These are phyloP conservation scores for Coemansia brasiliensis DNA, from an alignment of 192 early-diverging fungal genomes.

Conservation along the genomic window DNA sequence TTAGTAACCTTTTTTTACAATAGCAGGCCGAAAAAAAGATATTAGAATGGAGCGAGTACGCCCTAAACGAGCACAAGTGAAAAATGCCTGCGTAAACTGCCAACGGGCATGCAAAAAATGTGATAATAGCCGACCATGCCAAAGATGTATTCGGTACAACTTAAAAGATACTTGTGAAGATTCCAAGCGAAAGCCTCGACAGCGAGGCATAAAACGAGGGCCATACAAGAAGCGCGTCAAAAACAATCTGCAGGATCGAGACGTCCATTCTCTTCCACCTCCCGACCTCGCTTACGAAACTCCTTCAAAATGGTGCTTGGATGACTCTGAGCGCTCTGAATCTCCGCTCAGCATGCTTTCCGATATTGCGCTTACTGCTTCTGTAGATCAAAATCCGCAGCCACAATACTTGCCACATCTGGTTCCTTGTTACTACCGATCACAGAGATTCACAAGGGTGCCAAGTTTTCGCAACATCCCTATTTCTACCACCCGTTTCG, in stretches of 20 bases:
- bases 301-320: not conserved
- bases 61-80: constrained; percentile 77
- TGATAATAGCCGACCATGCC: constrained; percentile 81
- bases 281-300: not conserved
- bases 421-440: no score
- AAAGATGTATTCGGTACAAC: constrained; percentile 74
- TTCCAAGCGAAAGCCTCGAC: constrained; percentile 78
- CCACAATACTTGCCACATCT: no score
- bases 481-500: no score
- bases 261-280: not conserved
- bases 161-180: constrained; percentile 70
- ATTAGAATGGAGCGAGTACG: constrained; percentile 5
- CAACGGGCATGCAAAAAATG: constrained; percentile 92
- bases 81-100: constrained; percentile 88
- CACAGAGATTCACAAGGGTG: no score
- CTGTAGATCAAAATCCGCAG: not conserved
- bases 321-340: not conserved
- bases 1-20: no score
- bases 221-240: constrained; percentile 69
- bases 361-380: constrained; percentile 10
- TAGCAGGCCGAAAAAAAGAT: no score
- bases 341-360: constrained; percentile 26
- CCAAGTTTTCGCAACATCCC: no score
- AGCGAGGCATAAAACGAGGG: constrained; percentile 81
- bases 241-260: constrained; percentile 4